A percentile compares a stretch with the other conserved stretches of the same genome.
These are phyloP conservation scores for Kingdonia uniflora DNA, from an alignment of 164 flowering plant genomes.

Conservation along the genomic window DNA sequence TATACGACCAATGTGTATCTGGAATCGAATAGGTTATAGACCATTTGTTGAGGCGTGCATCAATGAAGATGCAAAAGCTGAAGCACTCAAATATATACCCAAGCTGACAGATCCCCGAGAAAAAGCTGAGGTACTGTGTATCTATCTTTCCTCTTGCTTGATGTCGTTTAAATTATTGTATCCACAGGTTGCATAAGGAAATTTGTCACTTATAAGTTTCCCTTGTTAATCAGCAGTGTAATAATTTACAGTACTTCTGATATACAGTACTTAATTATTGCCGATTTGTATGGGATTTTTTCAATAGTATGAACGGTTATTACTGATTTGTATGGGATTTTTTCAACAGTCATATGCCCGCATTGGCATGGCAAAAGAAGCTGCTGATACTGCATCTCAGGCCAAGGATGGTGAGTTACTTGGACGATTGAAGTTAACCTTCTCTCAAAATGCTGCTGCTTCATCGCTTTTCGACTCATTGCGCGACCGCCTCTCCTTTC, in stretches of 20 bases:
- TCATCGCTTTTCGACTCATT: constrained; percentile 87
- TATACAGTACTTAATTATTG: too few relatives aligned
- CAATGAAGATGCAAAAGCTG: constrained; percentile 79
- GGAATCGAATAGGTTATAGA: constrained; percentile 48
- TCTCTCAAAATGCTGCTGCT: constrained; percentile 77
- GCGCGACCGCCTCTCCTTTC: constrained; percentile 56
- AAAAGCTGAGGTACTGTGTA: constrained; percentile 74
- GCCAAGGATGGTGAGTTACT: constrained; percentile 91
- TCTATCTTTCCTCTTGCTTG: too few relatives aligned
- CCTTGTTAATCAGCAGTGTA: too few relatives aligned
- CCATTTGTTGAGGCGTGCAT: constrained; percentile 98
- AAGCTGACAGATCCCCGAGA: constrained; percentile 82
- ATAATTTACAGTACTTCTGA: too few relatives aligned
- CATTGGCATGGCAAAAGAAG: constrained; percentile 97
- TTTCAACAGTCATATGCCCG: constrained; percentile 70
- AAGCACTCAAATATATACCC: constrained; percentile 92
- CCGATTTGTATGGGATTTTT: not conserved
- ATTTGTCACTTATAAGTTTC: too few relatives aligned
- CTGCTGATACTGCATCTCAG: constrained; percentile 96
- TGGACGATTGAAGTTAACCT: constrained; percentile 59
- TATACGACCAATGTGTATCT: not conserved
- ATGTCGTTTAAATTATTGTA: not conserved
- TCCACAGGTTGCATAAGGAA: not conserved
- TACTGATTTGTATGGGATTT: not conserved
- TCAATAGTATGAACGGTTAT: constrained; percentile 22